Evolutionary conservation across 306 rosid species (phyloP).

Genomic region (Castanospermum australe): DNA sequence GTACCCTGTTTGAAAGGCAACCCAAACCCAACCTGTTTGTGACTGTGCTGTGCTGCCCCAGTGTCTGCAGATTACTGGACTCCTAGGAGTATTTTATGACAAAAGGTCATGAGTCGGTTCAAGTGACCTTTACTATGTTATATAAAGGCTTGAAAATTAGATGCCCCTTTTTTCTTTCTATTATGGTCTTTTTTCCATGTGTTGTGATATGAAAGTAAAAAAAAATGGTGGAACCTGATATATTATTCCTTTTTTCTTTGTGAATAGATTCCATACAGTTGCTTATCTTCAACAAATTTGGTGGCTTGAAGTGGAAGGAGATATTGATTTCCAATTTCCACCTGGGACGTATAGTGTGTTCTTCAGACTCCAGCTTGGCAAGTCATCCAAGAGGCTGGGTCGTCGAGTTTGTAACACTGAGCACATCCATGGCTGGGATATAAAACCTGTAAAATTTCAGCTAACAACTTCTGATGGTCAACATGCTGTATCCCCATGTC

Average conservation of each 20-base stretch:
- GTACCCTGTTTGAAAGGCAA: not conserved
- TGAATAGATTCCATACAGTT: slow-evolving; percentile 65
- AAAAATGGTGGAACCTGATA: not conserved
- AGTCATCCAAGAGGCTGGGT: slow-evolving; percentile 64
- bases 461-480: slow-evolving; percentile 76
- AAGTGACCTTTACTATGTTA: not conserved
- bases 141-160: not conserved
- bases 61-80: too few species aligned
- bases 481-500: slow-evolving; percentile 46
- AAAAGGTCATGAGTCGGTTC: not conserved
- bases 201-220: not conserved
- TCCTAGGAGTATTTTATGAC: not conserved
- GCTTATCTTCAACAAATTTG: slow-evolving; percentile 95
- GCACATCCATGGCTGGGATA: slow-evolving; percentile 81
- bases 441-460: slow-evolving; percentile 73
- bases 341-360: slow-evolving; percentile 58
- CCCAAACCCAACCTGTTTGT: not conserved
- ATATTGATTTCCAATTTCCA: slow-evolving; percentile 79
- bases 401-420: slow-evolving; percentile 66
- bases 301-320: slow-evolving; percentile 93
- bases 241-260: not conserved
- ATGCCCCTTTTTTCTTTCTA: not conserved
- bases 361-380: slow-evolving; percentile 81
- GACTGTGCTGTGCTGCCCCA: not conserved
- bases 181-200: not conserved